A percentile compares a stretch with the other conserved stretches of the same genome.
phyloP scores from a whole-genome alignment of 805 yeast genomes.

The Hanseniaspora vineae region DNA sequence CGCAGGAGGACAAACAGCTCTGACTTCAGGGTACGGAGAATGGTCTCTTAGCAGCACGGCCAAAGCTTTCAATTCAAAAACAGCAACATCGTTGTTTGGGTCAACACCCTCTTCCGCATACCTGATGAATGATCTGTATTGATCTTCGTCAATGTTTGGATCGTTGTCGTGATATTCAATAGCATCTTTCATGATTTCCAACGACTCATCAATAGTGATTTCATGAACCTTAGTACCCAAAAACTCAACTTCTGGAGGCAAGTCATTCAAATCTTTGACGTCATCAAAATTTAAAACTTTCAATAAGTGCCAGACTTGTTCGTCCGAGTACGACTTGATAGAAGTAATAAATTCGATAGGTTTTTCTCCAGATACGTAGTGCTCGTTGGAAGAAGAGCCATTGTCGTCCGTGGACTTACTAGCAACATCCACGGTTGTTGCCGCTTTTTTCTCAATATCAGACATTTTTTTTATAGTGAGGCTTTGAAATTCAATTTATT shows the following conservation, averaged over 20 bases:
- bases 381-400: neutral
- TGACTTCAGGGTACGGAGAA: conserved; percentile 55
- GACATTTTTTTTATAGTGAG: neutral
- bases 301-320: conserved; percentile 5
- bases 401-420: conserved; percentile 1
- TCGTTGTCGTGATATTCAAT: conserved; percentile 33
- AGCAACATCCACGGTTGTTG: conserved; percentile 29
- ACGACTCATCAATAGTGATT: conserved; percentile 27
- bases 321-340: conserved; percentile 5
- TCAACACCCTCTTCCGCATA: conserved; percentile 18
- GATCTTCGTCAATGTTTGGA: conserved; percentile 31
- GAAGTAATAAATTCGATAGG: conserved; percentile 2
- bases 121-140: conserved; percentile 23
- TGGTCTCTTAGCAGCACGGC: conserved; percentile 30
- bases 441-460: conserved; percentile 12
- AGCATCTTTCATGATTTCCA: conserved; percentile 28
- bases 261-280: conserved; percentile 9
- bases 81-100: conserved; percentile 11
- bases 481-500: no score
- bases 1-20: conserved; percentile 42
- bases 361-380: neutral
- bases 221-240: conserved; percentile 29
- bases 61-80: conserved; percentile 16
- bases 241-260: conserved; percentile 18
- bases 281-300: conserved; percentile 5